Conservation (phyloP, 2,329 filamentous ascomycete genomes). For the Pochonia chlamydosporia region DNA sequence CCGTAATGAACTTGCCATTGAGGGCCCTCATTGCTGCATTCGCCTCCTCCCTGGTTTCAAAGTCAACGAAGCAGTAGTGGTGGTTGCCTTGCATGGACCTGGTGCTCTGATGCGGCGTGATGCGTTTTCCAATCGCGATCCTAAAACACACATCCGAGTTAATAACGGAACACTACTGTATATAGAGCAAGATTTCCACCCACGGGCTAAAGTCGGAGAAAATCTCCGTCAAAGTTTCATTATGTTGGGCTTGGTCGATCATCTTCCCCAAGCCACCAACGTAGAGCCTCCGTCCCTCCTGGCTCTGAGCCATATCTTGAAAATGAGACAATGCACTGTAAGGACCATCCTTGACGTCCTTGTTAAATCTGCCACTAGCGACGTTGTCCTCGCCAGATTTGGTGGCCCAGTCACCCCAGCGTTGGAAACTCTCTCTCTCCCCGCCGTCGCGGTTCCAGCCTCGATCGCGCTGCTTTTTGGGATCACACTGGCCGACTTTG, state of each 20-base stretch:
- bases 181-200: slow-evolving; percentile 19
- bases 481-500: slow-evolving; percentile 59
- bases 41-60: slow-evolving; percentile 49
- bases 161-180: background rate
- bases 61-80: slow-evolving; percentile 63
- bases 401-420: slow-evolving; percentile 39
- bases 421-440: too few species aligned
- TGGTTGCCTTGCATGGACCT: slow-evolving; percentile 46
- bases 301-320: too few species aligned
- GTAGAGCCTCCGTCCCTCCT: slow-evolving; percentile 42
- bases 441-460: too few species aligned
- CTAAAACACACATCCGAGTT: slow-evolving; percentile 10
- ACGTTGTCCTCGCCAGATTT: slow-evolving; percentile 9
- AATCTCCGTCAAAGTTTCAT: slow-evolving; percentile 38
- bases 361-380: too few species aligned
- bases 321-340: too few species aligned
- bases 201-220: slow-evolving; percentile 37
- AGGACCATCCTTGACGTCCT: too few species aligned
- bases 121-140: slow-evolving; percentile 40
- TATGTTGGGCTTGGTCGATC: slow-evolving; percentile 40
- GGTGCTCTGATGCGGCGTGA: slow-evolving; percentile 53
- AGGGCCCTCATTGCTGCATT: slow-evolving; percentile 36
- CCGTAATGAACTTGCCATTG: slow-evolving; percentile 15
- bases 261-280: slow-evolving; percentile 46
- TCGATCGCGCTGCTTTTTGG: slow-evolving; percentile 33